Evolutionary conservation across 2,329 filamentous ascomycete genomes (phyloP).

Genomic region (Talaromyces sp.): DNA sequence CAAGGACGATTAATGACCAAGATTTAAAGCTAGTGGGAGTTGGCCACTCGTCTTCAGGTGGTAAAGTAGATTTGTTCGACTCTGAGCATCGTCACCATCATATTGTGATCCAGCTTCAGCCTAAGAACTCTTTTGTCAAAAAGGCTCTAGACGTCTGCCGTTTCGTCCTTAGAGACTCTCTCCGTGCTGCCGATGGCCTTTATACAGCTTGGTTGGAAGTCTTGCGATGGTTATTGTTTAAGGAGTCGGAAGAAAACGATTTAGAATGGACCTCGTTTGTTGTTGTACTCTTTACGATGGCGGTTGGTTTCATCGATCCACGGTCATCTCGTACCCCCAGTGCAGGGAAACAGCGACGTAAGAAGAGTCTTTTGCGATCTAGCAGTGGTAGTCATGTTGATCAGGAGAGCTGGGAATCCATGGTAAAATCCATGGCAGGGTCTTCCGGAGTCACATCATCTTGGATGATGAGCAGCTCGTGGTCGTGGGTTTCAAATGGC

Average conservation of each 20-base stretch:
- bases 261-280: conserved; percentile 65
- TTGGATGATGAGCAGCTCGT: conserved; percentile 56
- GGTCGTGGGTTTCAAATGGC: conserved; percentile 63
- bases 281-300: conserved; percentile 59
- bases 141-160: conserved; percentile 57
- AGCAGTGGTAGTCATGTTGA: conserved; percentile 44
- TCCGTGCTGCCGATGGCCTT: conserved; percentile 53
- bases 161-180: conserved; percentile 55
- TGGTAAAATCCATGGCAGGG: conserved; percentile 42
- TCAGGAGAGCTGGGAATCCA: conserved; percentile 43
- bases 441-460: conserved; percentile 33
- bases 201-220: conserved; percentile 68
- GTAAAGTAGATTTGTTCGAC: conserved; percentile 62
- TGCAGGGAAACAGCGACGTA: conserved; percentile 33
- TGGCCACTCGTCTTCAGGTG: conserved; percentile 52
- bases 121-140: conserved; percentile 56
- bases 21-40: conserved; percentile 45
- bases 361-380: conserved; percentile 41
- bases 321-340: conserved; percentile 27
- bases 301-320: conserved; percentile 51
- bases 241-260: conserved; percentile 44
- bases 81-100: conserved; percentile 58
- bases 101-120: conserved; percentile 61
- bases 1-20: conserved; percentile 40
- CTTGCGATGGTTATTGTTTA: conserved; percentile 59